A percentile compares a stretch with the other conserved stretches of the same genome.
Evolutionary conservation across 2,329 filamentous ascomycete genomes (phyloP).

Genomic region (Cercospora zeae-maydis): DNA sequence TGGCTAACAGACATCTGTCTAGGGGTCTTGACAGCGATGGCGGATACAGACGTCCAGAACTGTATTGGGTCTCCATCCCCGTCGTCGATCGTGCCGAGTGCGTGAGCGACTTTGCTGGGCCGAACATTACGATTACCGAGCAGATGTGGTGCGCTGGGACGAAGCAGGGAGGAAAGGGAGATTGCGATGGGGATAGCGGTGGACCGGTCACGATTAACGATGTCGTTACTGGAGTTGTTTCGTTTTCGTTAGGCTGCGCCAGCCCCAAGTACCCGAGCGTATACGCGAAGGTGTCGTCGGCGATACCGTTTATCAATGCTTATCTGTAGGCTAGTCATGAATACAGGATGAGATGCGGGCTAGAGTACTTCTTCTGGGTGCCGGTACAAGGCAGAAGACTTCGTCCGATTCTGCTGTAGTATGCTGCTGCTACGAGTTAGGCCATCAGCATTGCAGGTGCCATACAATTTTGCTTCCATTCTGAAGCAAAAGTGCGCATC

Average conservation of each 20-base stretch:
- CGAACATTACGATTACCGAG: not conserved
- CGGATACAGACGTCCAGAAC: not conserved
- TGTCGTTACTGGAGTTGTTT: not conserved
- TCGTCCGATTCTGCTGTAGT: no score
- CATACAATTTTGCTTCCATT: no score
- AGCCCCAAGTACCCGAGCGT: not conserved
- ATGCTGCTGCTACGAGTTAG: no score
- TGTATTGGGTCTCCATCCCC: not conserved
- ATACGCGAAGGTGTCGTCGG: not conserved
- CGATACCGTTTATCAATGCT: not conserved
- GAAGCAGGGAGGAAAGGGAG: not conserved
- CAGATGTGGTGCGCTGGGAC: not conserved
- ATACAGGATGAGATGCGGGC: no score
- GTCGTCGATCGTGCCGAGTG: not conserved
- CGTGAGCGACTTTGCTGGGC: not conserved
- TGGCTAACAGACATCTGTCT: not conserved
- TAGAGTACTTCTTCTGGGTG: no score
- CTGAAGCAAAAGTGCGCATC: no score
- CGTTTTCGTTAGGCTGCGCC: not conserved
- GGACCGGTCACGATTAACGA: not conserved
- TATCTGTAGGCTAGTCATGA: not conserved
- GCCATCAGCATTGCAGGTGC: no score
- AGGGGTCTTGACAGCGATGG: not conserved
- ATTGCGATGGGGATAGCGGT: not conserved
- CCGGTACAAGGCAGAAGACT: no score